Evolutionary conservation across 108 stramenopile genomes (phyloP), one percentile per base, ranked within the genome.

Genomic region (Cyclotella distinguenda): DNA sequence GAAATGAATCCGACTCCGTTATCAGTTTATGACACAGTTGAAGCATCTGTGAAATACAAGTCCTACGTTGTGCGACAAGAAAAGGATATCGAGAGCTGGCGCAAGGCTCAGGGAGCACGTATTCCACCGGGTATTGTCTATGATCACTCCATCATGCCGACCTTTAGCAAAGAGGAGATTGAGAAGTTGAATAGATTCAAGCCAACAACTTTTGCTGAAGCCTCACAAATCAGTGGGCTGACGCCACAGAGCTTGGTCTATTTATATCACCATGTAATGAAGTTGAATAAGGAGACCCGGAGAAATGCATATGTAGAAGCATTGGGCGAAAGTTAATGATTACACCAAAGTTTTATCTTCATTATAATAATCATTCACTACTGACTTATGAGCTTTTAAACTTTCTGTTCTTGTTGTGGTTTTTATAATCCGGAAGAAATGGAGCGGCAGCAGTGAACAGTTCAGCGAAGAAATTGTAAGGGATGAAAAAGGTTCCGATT

Each of bases 171-270:
- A 25, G 97, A 97, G 70, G 98, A 99, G 55, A 62, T 91, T 15
- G 93, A 96, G 63, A 90, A 90, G 67, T 80, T 95, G 36, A 65
- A 66, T 42, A 35, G 42, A 43, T 74, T 81, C 30, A 79, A 86
- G 22, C 96, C 97, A 21, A 56, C 58, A 11, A 97, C 97, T 4
- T 95, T 98, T 82, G 89, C 89, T 8, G 95, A 96, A 46, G 96
- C 97, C 5, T 88, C 90, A 7, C 85, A 91, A 65, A 95, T 98
- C 25, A 90, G 90, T 60, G 98, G 97, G 21, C 64, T 98, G 50
- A 97, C 96, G 38, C 97, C 98, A 0, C 86, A 95, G 66, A 84
- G 88, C 46, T 70, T 99, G 60, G 91, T 99, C 6, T 97, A 94
- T 70, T 71, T 99, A 28, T 95, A 93, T 72, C 87, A 97, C 57